Evolutionary conservation across 495 filamentous ascomycete species (phyloP).

Genomic region (Oidiodendron maius): DNA sequence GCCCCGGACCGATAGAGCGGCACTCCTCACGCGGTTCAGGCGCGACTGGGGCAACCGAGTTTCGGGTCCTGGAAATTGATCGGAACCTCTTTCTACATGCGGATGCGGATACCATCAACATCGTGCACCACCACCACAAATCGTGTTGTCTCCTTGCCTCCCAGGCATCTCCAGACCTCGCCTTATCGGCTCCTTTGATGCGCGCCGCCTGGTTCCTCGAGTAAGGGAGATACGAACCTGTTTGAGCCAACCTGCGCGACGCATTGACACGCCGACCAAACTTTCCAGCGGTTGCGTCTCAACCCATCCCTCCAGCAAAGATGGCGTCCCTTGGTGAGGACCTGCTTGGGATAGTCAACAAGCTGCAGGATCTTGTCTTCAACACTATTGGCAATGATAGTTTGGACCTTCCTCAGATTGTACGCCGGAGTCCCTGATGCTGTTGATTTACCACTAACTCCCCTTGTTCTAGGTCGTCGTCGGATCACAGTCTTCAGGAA

Average conservation of each 20-base stretch:
- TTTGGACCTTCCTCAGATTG: slow-evolving; percentile 95
- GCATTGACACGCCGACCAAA: neutral
- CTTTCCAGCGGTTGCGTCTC: neutral
- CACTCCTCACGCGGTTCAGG: too few relatives aligned
- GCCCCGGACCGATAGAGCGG: too few relatives aligned
- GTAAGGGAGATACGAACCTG: neutral
- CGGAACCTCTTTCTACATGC: too few relatives aligned
- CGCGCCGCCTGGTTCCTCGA: neutral
- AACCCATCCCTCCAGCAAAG: slow-evolving; percentile 6
- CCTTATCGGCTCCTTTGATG: neutral
- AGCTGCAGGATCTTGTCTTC: slow-evolving; percentile 96
- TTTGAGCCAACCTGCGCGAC: slow-evolving; percentile 14
- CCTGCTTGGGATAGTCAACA: slow-evolving; percentile 87
- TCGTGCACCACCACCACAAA: neutral
- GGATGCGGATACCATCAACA: neutral
- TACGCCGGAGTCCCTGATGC: slow-evolving; percentile 34
- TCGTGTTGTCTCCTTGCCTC: neutral
- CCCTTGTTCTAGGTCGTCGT: slow-evolving; percentile 73
- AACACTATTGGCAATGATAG: slow-evolving; percentile 99
- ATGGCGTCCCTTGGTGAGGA: slow-evolving; percentile 80
- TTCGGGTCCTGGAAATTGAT: too few relatives aligned
- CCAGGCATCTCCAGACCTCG: neutral
- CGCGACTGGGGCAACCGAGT: too few relatives aligned
- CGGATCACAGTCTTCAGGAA: slow-evolving; percentile 96
- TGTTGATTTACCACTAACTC: slow-evolving; percentile 5